Conservation (phyloP, 331 rosid genomes). For the Rhamnella rubrinervis region DNA sequence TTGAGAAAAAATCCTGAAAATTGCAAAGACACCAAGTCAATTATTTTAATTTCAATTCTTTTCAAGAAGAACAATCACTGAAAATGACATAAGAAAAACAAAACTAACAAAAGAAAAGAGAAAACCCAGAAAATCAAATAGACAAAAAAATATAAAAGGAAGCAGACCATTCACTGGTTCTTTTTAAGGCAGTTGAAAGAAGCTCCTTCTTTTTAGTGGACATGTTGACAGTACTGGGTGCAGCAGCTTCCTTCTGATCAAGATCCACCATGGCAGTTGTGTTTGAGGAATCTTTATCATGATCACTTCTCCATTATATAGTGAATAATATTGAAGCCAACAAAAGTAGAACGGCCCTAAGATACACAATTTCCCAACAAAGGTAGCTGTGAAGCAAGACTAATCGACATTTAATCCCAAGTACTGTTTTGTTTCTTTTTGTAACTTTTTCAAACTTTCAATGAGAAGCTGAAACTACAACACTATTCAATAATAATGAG, state of each 20-base stretch:
- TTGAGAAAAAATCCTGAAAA: constrained; percentile 88
- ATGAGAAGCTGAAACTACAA: constrained; percentile 16
- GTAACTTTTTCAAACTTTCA: constrained; percentile 15
- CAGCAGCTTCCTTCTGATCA: constrained; percentile 38
- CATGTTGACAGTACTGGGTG: constrained; percentile 46
- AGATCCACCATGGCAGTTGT: constrained; percentile 52
- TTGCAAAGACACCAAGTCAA: constrained; percentile 12
- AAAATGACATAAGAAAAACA: not conserved
- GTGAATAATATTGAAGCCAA: constrained; percentile 18
- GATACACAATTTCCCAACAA: constrained; percentile 5
- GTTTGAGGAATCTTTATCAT: constrained; percentile 22
- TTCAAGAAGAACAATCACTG: constrained; percentile 14
- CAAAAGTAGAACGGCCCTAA: constrained; percentile 12
- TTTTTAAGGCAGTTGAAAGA: constrained; percentile 77
- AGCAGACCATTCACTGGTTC: constrained; percentile 93
- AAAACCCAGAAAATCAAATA: constrained; percentile 3
- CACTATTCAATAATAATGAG: constrained; percentile 15
- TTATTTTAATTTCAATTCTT: constrained; percentile 16
- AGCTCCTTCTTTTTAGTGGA: constrained; percentile 75
- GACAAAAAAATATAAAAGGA: constrained; percentile 5
- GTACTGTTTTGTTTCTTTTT: constrained; percentile 31
- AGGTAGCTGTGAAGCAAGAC: constrained; percentile 5
- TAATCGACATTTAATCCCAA: constrained; percentile 9
- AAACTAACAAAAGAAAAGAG: not conserved
- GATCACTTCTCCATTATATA: constrained; percentile 30